Conservation (phyloP, 371 early-diverging fungal species). For the Nosema muscidifuracis region DNA sequence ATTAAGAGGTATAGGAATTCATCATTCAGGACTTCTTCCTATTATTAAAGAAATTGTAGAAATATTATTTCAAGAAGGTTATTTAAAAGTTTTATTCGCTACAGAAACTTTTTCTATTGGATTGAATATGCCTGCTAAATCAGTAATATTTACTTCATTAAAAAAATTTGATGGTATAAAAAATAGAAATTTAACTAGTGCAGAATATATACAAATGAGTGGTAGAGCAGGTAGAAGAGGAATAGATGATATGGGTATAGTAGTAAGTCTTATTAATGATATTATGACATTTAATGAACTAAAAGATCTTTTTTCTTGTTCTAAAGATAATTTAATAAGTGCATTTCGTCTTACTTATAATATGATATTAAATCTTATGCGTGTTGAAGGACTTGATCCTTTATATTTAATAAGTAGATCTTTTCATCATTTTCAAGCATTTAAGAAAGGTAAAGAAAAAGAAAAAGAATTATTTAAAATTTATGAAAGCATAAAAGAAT, state of each 20-base stretch:
- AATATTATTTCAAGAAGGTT: constrained; percentile 94
- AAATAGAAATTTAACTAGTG: constrained; percentile 76
- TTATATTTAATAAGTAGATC: constrained; percentile 83
- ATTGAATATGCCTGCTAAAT: constrained; percentile 98
- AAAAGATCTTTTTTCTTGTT: constrained; percentile 59
- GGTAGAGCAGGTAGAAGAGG: constrained; percentile 65
- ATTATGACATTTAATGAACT: constrained; percentile 46
- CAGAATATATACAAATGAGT: constrained; percentile 91
- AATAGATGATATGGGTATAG: constrained; percentile 91
- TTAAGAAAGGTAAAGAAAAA: constrained; percentile 38
- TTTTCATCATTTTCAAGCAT: constrained; percentile 84
- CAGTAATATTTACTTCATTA: constrained; percentile 91
- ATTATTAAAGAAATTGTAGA: constrained; percentile 98
- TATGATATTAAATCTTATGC: constrained; percentile 91
- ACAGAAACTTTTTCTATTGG: constrained; percentile 99
- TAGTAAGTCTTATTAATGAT: constrained; percentile 81
- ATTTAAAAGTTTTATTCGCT: constrained; percentile 95
- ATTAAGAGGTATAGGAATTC: constrained; percentile 92
- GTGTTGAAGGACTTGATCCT: constrained; percentile 90
- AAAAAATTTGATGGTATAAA: constrained; percentile 90
- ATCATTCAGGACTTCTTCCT: constrained; percentile 96
- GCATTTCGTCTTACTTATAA: constrained; percentile 94
- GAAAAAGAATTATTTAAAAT: constrained; percentile 36
- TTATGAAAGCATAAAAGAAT: constrained; percentile 7
- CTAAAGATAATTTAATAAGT: constrained; percentile 81